Percentiles rank a stretch among this genome's conserved stretches.
These are phyloP conservation scores for Penicillium sp. DNA, from an alignment of 2,329 filamentous ascomycete genomes.

Conservation along the genomic window DNA sequence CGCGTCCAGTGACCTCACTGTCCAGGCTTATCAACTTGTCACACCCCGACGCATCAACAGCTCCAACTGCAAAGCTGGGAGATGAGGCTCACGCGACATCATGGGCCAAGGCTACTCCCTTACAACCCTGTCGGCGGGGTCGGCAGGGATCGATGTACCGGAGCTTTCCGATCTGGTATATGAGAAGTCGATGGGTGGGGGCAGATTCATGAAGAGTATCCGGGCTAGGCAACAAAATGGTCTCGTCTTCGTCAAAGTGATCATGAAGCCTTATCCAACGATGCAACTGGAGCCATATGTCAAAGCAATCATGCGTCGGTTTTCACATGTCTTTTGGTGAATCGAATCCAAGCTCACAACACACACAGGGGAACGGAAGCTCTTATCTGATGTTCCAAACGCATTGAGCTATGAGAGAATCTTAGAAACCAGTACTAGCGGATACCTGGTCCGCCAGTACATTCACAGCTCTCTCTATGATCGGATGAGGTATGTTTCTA, in stretches of 20 bases:
- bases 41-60: not conserved
- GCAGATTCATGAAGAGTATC: slow-evolving; percentile 95
- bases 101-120: slow-evolving; percentile 99
- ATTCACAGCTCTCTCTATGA: slow-evolving; percentile 97
- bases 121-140: slow-evolving; percentile 85
- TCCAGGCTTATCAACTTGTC: slow-evolving; percentile 15
- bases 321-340: not conserved
- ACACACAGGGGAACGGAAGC: slow-evolving; percentile 70
- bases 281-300: slow-evolving; percentile 81
- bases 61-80: slow-evolving; percentile 17
- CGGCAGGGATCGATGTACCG: slow-evolving; percentile 89
- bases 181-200: slow-evolving; percentile 87
- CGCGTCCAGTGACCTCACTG: slow-evolving; percentile 24
- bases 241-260: slow-evolving; percentile 88
- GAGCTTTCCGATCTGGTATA: slow-evolving; percentile 89
- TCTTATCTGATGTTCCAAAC: slow-evolving; percentile 82
- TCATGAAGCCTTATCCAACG: slow-evolving; percentile 85
- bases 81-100: slow-evolving; percentile 37
- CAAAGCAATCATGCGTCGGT: slow-evolving; percentile 71
- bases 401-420: slow-evolving; percentile 87
- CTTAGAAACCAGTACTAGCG: slow-evolving; percentile 86
- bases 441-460: slow-evolving; percentile 91
- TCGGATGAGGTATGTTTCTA: slow-evolving; percentile 63
- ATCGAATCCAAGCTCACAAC: slow-evolving; percentile 20
- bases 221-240: slow-evolving; percentile 88